phyloP scores from a whole-genome alignment of 306 rosid genomes.

The Cercis canadensis region DNA sequence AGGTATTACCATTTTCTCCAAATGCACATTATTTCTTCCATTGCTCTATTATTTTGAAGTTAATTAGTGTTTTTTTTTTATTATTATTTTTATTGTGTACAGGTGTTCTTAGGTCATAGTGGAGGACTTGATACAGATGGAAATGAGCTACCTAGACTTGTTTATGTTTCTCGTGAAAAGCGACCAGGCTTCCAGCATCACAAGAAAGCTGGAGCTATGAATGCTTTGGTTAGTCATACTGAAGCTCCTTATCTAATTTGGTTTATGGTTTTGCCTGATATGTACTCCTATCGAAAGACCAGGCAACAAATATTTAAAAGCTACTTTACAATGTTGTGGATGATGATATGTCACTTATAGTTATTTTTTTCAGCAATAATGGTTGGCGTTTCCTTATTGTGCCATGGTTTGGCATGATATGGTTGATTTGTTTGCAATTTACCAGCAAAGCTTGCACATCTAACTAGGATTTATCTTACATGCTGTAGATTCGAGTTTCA shows the following conservation, averaged over 20 bases:
- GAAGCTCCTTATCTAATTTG: constrained; percentile 20
- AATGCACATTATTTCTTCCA: constrained; percentile 9
- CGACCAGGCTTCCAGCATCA: constrained; percentile 99
- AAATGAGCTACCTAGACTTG: constrained; percentile 98
- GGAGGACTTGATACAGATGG: constrained; percentile 99
- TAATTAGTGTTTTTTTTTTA: constrained; percentile 32
- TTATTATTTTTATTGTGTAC: constrained; percentile 41
- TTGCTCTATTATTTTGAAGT: constrained; percentile 4
- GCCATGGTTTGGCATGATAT: constrained; percentile 7
- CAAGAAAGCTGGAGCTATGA: constrained; percentile 99
- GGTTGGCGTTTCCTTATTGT: background rate
- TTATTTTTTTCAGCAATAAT: constrained; percentile 14
- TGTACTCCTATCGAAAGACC: background rate
- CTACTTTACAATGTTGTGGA: background rate
- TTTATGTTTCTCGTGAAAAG: constrained; percentile 99
- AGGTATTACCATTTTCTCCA: constrained; percentile 55
- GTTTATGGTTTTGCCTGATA: constrained; percentile 25
- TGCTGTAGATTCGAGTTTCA: constrained; percentile 91
- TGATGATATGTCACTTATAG: background rate
- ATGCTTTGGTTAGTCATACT: constrained; percentile 85
- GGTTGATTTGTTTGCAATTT: background rate
- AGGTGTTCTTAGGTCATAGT: constrained; percentile 99
- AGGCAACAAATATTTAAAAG: no score
- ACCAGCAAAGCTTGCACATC: constrained; percentile 29
- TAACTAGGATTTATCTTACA: constrained; percentile 42